phyloP scores from a whole-genome alignment of 1,139 yeast genomes.

The Candida glucosophila region DNA sequence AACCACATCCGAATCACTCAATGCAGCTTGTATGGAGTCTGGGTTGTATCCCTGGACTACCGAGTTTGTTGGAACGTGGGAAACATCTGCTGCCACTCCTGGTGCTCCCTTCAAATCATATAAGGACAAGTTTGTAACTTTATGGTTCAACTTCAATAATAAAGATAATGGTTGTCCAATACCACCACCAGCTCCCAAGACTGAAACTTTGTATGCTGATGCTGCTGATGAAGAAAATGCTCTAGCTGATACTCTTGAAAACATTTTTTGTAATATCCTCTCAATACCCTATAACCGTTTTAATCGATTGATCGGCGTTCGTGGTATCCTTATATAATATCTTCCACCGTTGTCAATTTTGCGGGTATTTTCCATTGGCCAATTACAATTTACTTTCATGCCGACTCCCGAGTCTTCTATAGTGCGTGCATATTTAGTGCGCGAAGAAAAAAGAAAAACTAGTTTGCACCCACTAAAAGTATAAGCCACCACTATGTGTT shows the following conservation, averaged over 20 bases:
- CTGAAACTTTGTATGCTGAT: slow-evolving; percentile 64
- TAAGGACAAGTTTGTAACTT: slow-evolving; percentile 58
- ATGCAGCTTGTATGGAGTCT: slow-evolving; percentile 50
- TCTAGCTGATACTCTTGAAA: slow-evolving; percentile 49
- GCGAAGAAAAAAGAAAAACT: too few relatives aligned
- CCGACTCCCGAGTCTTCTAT: too few relatives aligned
- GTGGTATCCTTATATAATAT: too few relatives aligned
- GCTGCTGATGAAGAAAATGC: slow-evolving; percentile 56
- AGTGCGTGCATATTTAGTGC: too few relatives aligned
- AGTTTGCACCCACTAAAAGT: too few relatives aligned
- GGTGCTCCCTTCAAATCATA: slow-evolving; percentile 87
- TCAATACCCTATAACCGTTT: background rate
- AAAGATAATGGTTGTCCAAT: slow-evolving; percentile 93
- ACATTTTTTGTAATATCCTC: slow-evolving; percentile 17
- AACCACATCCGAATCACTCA: slow-evolving; percentile 66
- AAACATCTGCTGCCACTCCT: slow-evolving; percentile 89
- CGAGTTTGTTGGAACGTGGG: slow-evolving; percentile 82
- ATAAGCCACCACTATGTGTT: too few relatives aligned
- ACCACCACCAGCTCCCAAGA: slow-evolving; percentile 79
- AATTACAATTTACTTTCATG: too few relatives aligned
- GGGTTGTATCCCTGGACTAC: slow-evolving; percentile 65
- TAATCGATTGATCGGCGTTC: too few relatives aligned
- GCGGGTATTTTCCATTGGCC: too few relatives aligned
- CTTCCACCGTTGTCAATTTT: too few relatives aligned
- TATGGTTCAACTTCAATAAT: slow-evolving; percentile 60